Evolutionary conservation across 495 filamentous ascomycete species (phyloP), one percentile per base, ranked within the genome.

Genomic region (Clavariopsis aquatica): DNA sequence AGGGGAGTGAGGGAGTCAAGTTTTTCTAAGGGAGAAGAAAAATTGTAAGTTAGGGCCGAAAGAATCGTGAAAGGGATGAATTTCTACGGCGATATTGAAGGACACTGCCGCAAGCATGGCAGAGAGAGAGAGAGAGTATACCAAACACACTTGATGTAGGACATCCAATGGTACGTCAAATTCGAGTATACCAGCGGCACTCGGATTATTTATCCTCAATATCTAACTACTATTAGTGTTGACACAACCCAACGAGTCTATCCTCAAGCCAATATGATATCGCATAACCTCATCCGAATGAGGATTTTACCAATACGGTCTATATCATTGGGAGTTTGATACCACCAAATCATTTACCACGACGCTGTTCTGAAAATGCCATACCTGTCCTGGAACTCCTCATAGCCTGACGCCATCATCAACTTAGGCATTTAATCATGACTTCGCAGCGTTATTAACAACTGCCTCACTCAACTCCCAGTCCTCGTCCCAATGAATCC

Each of bases 1-100:
- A 93, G 65, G 93, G 93, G 67, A 85, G 89, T 61, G 84, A 86
- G 71, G 94, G 94, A 56, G 91, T 97, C 62, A 98, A 98, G 78
- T 98, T 98, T 79, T 97, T 97, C 73, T 98, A 79, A 79, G 17
- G 24, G 28, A 38, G 22, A 23, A 26, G 63, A 27, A 22, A n/a
- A 43, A 43, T 43, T n/a, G n/a, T n/a, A n/a, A n/a, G 38, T 6
- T 43, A 15, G 31, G 31, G 13, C 6, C 6, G 31, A 13, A 36
- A 36, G 6, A 36, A 6, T 36, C 31, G 31, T 6, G 31, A 6
- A 36, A 6, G 31, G 31, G 31, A 36, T 6, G 31, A 6, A 36
- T 36, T 13, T 36, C 13, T 6, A 36, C 6, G 31, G 13, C 31
- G 13, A 6, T 6, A 13, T 36, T 36, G 6, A 6, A 6, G n/a